These are phyloP conservation scores for Zygosaccharomyces kombuchaensis DNA, from an alignment of 805 yeast genomes.

Conservation along the genomic window DNA sequence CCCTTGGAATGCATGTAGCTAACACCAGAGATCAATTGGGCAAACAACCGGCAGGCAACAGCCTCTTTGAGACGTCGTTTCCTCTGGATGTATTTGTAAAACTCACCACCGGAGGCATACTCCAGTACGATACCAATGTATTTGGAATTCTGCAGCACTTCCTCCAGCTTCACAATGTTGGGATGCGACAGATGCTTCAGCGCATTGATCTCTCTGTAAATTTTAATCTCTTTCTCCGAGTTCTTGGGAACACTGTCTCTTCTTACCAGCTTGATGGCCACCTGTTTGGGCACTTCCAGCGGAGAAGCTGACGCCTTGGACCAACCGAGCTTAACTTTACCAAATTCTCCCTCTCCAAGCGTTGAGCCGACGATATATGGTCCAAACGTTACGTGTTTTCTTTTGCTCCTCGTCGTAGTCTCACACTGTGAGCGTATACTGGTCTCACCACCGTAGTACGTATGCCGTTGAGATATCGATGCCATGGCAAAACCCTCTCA, in stretches of 20 bases:
- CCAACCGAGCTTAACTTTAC: conserved; percentile 97
- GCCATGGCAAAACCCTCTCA: conserved; percentile 15
- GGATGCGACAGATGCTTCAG: conserved; percentile 85
- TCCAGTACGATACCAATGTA: conserved; percentile 95
- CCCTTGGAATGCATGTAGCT: conserved; percentile 92
- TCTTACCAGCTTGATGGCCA: conserved; percentile 88
- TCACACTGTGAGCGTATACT: conserved; percentile 5
- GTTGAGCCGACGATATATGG: conserved; percentile 88
- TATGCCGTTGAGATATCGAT: conserved; percentile 29
- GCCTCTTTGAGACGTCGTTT: conserved; percentile 84
- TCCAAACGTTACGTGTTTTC: conserved; percentile 79
- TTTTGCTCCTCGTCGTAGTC: conserved; percentile 24
- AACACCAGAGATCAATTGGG: conserved; percentile 91
- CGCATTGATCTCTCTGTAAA: conserved; percentile 90
- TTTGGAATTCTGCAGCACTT: conserved; percentile 88
- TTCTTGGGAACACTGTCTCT: conserved; percentile 85
- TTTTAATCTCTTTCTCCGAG: conserved; percentile 80
- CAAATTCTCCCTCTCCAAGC: conserved; percentile 96
- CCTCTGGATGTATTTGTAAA: conserved; percentile 85
- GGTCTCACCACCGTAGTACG: conserved; percentile 30
- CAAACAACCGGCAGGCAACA: conserved; percentile 80
- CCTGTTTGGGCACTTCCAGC: conserved; percentile 56
- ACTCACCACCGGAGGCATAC: conserved; percentile 96
- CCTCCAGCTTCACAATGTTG: conserved; percentile 85
- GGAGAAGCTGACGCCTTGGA: conserved; percentile 54